Evolutionary conservation across 2,329 filamentous ascomycete species (phyloP).

Genomic region (Neofusicoccum sp.): DNA sequence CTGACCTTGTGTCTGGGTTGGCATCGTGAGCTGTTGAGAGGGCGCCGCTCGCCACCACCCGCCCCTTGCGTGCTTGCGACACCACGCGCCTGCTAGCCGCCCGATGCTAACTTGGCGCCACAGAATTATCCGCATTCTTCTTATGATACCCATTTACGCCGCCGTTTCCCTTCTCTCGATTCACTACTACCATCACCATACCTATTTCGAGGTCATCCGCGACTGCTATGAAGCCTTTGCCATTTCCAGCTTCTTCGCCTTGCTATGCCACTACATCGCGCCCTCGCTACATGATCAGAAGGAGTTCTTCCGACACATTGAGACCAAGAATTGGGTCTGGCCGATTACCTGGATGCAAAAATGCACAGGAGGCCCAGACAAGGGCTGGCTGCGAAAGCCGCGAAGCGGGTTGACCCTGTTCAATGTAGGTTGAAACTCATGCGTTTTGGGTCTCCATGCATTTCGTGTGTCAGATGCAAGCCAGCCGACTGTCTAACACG

Average conservation of each 20-base stretch:
- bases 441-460: neutral
- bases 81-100: neutral
- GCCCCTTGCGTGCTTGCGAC: neutral
- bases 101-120: neutral
- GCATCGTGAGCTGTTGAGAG: neutral
- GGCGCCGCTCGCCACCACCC: neutral
- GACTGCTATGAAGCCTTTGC: slow-evolving; percentile 91
- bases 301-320: slow-evolving; percentile 72
- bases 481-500: slow-evolving; percentile 3
- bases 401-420: slow-evolving; percentile 86
- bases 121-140: slow-evolving; percentile 83
- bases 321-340: slow-evolving; percentile 73
- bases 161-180: slow-evolving; percentile 74
- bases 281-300: slow-evolving; percentile 80
- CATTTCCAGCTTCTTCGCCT: slow-evolving; percentile 82
- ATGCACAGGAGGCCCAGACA: slow-evolving; percentile 68
- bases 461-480: neutral
- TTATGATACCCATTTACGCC: slow-evolving; percentile 84
- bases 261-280: slow-evolving; percentile 79
- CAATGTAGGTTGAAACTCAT: slow-evolving; percentile 57
- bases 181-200: slow-evolving; percentile 72
- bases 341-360: slow-evolving; percentile 71
- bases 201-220: slow-evolving; percentile 80
- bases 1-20: neutral
- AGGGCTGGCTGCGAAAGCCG: slow-evolving; percentile 72